phyloP scores from a whole-genome alignment of 352 stramenopile species.

The Phytophthora pini region DNA sequence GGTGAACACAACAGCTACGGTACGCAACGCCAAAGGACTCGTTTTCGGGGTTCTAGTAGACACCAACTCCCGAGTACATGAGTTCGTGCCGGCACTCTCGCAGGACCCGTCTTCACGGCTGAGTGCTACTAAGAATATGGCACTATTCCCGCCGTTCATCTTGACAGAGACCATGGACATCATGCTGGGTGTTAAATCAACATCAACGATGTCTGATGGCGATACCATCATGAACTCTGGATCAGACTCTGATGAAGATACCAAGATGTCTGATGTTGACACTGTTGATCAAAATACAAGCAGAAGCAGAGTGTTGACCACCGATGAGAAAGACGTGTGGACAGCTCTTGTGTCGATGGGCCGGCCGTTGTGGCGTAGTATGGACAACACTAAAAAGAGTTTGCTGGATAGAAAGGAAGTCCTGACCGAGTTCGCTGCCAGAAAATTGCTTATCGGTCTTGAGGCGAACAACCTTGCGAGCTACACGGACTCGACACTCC shows the following conservation, averaged over 20 bases:
- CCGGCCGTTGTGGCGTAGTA: conserved; percentile 10
- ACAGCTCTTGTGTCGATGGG: conserved; percentile 10
- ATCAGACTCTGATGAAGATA: neutral
- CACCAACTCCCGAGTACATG: too few species aligned
- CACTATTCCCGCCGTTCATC: conserved; percentile 72
- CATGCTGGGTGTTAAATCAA: neutral
- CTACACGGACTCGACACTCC: conserved; percentile 12
- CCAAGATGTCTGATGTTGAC: too few species aligned
- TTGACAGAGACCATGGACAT: conserved; percentile 47
- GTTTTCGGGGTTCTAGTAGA: too few species aligned
- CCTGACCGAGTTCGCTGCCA: neutral
- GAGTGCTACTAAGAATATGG: neutral
- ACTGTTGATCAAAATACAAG: too few species aligned
- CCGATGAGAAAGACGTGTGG: too few species aligned
- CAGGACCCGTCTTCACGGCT: too few species aligned
- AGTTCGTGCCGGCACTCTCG: too few species aligned
- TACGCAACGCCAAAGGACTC: too few species aligned
- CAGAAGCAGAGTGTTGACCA: too few species aligned
- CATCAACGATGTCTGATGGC: too few species aligned
- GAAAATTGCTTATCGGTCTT: conserved; percentile 15
- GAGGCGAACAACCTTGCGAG: neutral
- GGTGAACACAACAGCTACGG: too few species aligned
- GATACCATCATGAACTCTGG: too few species aligned
- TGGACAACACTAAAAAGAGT: neutral
- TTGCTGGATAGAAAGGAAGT: neutral